A percentile compares a stretch with the other conserved stretches of the same genome.
These are phyloP conservation scores for Eucalyptus shirleyi DNA, from an alignment of 345 rosid genomes.

Conservation along the genomic window DNA sequence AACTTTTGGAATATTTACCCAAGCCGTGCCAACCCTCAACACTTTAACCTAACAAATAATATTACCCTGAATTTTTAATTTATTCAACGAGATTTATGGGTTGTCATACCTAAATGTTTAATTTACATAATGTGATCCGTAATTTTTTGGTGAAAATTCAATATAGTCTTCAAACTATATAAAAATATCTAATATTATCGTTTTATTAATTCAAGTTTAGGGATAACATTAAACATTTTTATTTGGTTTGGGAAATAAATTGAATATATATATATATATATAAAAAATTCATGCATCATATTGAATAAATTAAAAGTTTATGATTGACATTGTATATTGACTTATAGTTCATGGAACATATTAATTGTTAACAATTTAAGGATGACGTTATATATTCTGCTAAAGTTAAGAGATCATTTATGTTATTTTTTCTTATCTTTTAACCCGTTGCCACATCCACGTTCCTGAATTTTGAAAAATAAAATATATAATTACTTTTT, in stretches of 20 bases:
- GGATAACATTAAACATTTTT: accelerated
- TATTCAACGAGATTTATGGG: accelerated
- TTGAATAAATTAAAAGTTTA: accelerated
- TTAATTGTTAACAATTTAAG: too few relatives aligned
- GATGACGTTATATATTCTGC: accelerated
- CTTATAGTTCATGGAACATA: accelerated
- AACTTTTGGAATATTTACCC: not conserved
- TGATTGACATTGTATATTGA: accelerated
- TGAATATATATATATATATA: accelerated
- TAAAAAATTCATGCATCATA: accelerated
- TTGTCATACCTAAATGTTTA: accelerated
- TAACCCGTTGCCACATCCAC: not conserved
- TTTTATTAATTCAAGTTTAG: too few relatives aligned
- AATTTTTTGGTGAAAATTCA: too few relatives aligned
- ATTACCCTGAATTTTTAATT: too few relatives aligned
- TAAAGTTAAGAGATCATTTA: accelerated
- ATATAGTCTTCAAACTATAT: too few relatives aligned
- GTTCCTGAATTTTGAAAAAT: not conserved
- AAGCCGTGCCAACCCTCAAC: too few relatives aligned
- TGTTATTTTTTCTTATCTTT: not conserved
- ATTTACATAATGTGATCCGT: not conserved
- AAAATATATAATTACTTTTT: not conserved
- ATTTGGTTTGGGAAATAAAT: accelerated
- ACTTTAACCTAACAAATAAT: too few relatives aligned
- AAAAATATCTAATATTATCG: accelerated